phyloP scores from a whole-genome alignment of 768 basidiomycete species.

The Amanita polypyramis region DNA sequence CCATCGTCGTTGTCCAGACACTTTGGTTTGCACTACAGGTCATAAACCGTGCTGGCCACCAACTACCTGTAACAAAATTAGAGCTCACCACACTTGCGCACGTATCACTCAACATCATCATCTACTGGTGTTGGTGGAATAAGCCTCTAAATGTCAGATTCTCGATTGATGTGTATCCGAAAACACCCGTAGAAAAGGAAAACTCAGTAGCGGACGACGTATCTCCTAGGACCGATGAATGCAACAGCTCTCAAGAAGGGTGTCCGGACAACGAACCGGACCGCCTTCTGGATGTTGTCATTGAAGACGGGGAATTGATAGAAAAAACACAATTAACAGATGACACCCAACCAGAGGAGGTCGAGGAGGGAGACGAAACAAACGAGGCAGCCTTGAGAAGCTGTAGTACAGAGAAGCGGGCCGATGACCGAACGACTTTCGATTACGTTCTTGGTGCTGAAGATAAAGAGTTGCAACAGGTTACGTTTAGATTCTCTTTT shows the following conservation, averaged over 20 bases:
- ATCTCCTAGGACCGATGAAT: not conserved
- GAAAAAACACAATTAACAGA: too few relatives aligned
- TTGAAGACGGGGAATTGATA: too few relatives aligned
- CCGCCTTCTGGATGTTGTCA: too few relatives aligned
- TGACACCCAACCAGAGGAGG: too few relatives aligned
- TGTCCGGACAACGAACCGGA: too few relatives aligned
- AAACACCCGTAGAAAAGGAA: not conserved
- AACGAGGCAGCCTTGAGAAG: too few relatives aligned
- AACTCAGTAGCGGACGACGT: not conserved
- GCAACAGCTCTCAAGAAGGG: not conserved
- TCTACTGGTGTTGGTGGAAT: constrained; percentile 23
- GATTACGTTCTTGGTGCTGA: not conserved
- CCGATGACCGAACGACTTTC: too few relatives aligned
- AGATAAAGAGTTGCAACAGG: not conserved
- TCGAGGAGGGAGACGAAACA: too few relatives aligned
- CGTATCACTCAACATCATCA: constrained; percentile 16
- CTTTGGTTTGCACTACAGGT: constrained; percentile 22
- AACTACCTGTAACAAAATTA: constrained; percentile 19
- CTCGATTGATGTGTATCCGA: not conserved
- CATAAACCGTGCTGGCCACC: constrained; percentile 13
- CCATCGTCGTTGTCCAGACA: constrained; percentile 20
- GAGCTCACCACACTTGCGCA: constrained; percentile 23
- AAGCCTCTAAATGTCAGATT: constrained; percentile 19
- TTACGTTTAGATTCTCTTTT: not conserved
- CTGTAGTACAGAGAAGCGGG: not conserved